Base-by-base conservation (phyloP, 1,139 yeast genomes). In the Taphrina betulina region DNA sequence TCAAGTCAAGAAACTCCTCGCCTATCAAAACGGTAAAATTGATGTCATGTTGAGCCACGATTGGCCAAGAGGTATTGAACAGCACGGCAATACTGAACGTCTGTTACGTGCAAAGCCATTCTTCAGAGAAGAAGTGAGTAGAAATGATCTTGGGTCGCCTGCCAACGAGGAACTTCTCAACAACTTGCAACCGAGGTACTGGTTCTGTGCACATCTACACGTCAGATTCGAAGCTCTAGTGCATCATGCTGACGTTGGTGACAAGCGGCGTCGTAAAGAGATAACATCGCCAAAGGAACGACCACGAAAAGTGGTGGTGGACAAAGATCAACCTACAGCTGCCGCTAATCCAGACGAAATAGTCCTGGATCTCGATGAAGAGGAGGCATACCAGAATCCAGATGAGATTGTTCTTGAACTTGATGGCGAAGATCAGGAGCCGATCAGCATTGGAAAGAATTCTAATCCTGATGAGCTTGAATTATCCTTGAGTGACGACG, bases 161-260 rank as follows among this genome's bases (percentile, higher is more conserved):
- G 75, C 85, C n/a, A 80, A 81, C 42, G 75, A 78, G 72, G 70
- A 73, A 20, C 67, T 90, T 29, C 68, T 92, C 59, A 66, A 74
- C 38, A 64, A 67, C 12, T 63, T 89, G 58, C 74, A 72, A 64
- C 97, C 98, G 0, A 62, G 69, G 20, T 75, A 78, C 67, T 92
- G 97, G 98, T 79, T 86, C 60, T 80, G 95, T 61, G 95, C 95
- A 2, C 99, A 92, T 72, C 69, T 92, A 59, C 99, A 92, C 69
- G 90, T 84, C 1, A 72, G 73, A 56, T 92, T 80, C 65, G 75
- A 73, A 12, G 96, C 96, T 0, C 57, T 57, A 0, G 73, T 78
- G 2, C 60, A 66, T 1, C 82, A 77, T 63, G 63, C 61, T 8
- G 63, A 57, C 14, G 3, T 34, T 12, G 20, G 48, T 16, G 26